Evolutionary conservation across 2,329 filamentous ascomycete species (phyloP), one percentile per base, ranked within the genome.

Genomic region (Fusarium temperatum): DNA sequence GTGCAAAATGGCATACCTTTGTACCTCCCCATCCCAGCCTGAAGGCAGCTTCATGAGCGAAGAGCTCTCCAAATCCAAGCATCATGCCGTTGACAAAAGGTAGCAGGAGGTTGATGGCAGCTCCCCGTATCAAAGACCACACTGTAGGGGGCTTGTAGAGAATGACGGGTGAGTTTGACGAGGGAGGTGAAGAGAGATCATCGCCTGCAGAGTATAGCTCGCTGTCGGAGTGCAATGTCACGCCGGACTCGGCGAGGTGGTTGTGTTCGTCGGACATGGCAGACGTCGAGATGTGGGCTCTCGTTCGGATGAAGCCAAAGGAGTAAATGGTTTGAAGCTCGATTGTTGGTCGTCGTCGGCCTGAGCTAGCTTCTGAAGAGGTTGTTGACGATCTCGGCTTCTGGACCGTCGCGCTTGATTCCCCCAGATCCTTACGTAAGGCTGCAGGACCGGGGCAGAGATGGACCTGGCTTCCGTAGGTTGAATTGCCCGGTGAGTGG

Each of bases 21-120:
- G 96, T 98, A 62, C 92, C 92, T 73, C 93, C 92, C 96, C 96
- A 99, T 69, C 96, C 96, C 77, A 98, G 85, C 79, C 96, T 88
- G 81, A 96, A 99, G 4, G 96, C 96, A 57, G 94, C 92, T 85
- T 99, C 96, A 81, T 99, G 96, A 62, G 96, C 96, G 83, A 99
- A 96, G 58, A 99, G 85, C 85, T 99, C 96, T 76, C 96, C 96
- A 80, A 99, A 98, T 5, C 96, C 96, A 79, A 99, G 85, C 96
- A 99, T 99, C 87, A 99, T 89, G 53, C 96, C 96, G 84, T 99
- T 99, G 80, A 99, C 90, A 79, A 99, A 99, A 0, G 96, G 96
- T 26, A 99, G 85, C 3, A 99, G 79, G n/a, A 99, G 86, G 82
- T 99, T 99, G 84, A 99, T 99, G 11, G 95, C 95, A 22, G 95